Conservation (phyloP, 352 stramenopile species). For the Phytophthora aleatoria region DNA sequence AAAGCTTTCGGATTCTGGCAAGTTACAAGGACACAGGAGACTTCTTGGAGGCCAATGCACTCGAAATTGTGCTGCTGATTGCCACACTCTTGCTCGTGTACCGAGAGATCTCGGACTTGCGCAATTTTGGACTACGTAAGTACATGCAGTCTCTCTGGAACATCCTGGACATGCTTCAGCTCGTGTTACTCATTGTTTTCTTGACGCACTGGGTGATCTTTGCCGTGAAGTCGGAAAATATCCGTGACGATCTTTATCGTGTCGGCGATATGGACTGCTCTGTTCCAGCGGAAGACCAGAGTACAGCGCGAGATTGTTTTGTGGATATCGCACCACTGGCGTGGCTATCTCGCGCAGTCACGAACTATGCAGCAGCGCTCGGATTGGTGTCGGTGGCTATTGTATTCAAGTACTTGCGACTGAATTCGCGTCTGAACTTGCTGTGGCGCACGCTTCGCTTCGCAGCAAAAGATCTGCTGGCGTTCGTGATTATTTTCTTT, state of each 20-base stretch:
- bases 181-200: conserved; percentile 70
- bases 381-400: conserved; percentile 75
- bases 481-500: conserved; percentile 84
- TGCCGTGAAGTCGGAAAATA: conserved; percentile 52
- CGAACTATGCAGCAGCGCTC: conserved; percentile 61
- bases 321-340: conserved; percentile 63
- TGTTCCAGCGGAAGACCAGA: conserved; percentile 48
- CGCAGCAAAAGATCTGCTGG: conserved; percentile 72
- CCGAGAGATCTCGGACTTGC: conserved; percentile 60
- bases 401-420: conserved; percentile 83
- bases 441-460: conserved; percentile 83
- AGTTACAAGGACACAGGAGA: conserved; percentile 50
- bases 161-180: conserved; percentile 72
- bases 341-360: conserved; percentile 52
- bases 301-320: conserved; percentile 51
- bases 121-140: conserved; percentile 51
- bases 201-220: conserved; percentile 65
- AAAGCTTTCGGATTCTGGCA: conserved; percentile 72
- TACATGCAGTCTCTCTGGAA: conserved; percentile 86
- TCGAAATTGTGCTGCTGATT: conserved; percentile 66
- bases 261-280: conserved; percentile 63
- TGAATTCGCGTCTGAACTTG: conserved; percentile 78
- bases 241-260: conserved; percentile 52
- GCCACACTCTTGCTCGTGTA: conserved; percentile 55
- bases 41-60: conserved; percentile 58